These are phyloP conservation scores for Botrytis tulipae DNA, from an alignment of 2,329 filamentous ascomycete species.

Conservation along the genomic window DNA sequence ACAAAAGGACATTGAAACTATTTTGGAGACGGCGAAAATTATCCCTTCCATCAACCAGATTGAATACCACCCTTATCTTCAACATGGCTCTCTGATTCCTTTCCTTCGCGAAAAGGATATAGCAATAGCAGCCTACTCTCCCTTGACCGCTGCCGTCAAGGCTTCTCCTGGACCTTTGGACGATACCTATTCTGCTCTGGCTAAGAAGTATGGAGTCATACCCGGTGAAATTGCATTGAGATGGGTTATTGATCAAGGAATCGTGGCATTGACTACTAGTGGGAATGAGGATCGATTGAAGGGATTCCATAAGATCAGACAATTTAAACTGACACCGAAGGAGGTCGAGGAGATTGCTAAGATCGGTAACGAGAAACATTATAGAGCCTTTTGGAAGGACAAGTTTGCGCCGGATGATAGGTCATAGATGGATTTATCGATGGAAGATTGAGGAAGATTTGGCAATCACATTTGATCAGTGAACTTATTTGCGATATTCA, in stretches of 20 bases:
- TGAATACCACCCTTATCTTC: constrained; percentile 75
- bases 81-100: constrained; percentile 58
- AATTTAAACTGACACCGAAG: constrained; percentile 57
- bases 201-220: constrained; percentile 57
- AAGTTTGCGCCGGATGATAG: constrained; percentile 54
- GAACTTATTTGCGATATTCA: too few species aligned
- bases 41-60: constrained; percentile 75
- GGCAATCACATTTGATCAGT: background rate
- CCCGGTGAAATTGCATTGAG: constrained; percentile 56
- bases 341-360: constrained; percentile 58
- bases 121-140: constrained; percentile 53
- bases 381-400: constrained; percentile 56
- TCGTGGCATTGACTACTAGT: constrained; percentile 60
- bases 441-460: background rate
- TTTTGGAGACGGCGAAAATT: constrained; percentile 59
- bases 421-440: constrained; percentile 34
- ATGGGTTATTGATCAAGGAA: constrained; percentile 59
- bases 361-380: constrained; percentile 59
- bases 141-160: constrained; percentile 51
- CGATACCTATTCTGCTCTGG: constrained; percentile 49
- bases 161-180: constrained; percentile 55
- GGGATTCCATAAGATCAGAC: constrained; percentile 51
- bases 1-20: constrained; percentile 52
- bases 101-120: constrained; percentile 60
- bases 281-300: constrained; percentile 56